Percentiles rank a stretch among this genome's conserved stretches.
These are phyloP conservation scores for Fusarium sp. DNA, from an alignment of 2,329 filamentous ascomycete genomes.

Conservation along the genomic window DNA sequence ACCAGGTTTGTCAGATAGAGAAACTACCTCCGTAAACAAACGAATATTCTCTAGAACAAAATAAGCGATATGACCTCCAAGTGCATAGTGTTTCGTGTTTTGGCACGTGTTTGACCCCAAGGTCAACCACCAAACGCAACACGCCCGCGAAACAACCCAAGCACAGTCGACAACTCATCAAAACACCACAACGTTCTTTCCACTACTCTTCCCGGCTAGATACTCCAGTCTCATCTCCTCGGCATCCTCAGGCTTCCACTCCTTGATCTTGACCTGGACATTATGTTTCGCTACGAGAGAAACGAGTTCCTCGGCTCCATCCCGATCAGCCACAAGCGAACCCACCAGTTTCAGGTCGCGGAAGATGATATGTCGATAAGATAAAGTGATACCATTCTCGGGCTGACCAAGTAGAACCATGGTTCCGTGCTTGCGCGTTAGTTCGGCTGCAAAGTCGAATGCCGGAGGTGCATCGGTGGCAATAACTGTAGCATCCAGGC, in stretches of 20 bases:
- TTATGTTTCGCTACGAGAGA: conserved; percentile 8
- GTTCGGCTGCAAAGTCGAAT: conserved; percentile 8
- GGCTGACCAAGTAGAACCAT: conserved; percentile 23
- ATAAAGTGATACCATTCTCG: conserved; percentile 4
- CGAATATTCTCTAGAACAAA: too few species aligned
- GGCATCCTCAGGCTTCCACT: conserved; percentile 24
- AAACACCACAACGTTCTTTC: conserved; percentile 19
- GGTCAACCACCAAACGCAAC: too few species aligned
- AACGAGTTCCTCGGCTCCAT: neutral
- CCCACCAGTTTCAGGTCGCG: conserved; percentile 3
- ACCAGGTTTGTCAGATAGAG: too few species aligned
- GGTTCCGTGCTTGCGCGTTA: conserved; percentile 24
- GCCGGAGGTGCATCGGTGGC: conserved; percentile 15
- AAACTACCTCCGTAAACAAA: too few species aligned
- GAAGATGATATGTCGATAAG: conserved; percentile 17
- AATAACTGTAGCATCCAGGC: neutral
- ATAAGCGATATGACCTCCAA: too few species aligned
- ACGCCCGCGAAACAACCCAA: too few species aligned
- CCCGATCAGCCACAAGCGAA: neutral
- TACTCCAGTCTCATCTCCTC: conserved; percentile 23
- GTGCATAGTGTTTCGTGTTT: too few species aligned
- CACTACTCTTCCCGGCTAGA: neutral
- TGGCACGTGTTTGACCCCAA: too few species aligned
- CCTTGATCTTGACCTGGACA: conserved; percentile 12
- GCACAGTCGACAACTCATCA: neutral